Percentiles rank a stretch among this genome's conserved stretches.
These are phyloP conservation scores for Monilinia vaccinii-corymbosi DNA, from an alignment of 2,329 filamentous ascomycete genomes.

Conservation along the genomic window DNA sequence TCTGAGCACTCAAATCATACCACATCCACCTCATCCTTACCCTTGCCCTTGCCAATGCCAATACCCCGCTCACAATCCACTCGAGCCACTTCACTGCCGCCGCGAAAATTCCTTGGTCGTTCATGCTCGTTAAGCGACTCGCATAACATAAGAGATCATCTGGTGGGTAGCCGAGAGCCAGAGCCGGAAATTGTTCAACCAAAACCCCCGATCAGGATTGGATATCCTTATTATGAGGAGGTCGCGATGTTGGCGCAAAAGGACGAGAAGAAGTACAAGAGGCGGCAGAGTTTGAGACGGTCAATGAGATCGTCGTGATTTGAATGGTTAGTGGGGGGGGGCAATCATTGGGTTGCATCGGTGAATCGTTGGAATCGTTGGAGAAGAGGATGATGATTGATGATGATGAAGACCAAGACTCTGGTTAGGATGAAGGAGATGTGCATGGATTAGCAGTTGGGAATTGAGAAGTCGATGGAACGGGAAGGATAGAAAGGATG, in stretches of 20 bases:
- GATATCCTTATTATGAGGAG: constrained; percentile 12
- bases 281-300: neutral
- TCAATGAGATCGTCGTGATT: neutral
- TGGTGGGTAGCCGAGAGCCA: neutral
- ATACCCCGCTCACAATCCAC: neutral
- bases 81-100: neutral
- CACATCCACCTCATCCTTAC: neutral
- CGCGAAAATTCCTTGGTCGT: neutral
- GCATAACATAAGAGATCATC: neutral
- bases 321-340: neutral
- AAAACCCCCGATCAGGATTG: constrained; percentile 7
- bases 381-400: neutral
- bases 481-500: neutral
- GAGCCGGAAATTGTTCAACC: neutral
- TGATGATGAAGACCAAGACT: neutral
- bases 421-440: no score
- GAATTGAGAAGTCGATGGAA: neutral
- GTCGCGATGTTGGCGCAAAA: neutral
- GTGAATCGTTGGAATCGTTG: neutral
- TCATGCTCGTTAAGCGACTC: neutral
- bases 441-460: neutral
- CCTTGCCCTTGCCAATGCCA: neutral
- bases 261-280: neutral
- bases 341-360: neutral
- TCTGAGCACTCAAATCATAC: neutral